phyloP scores from a whole-genome alignment of 2,329 filamentous ascomycete species.

The Blastomyces percursus region DNA sequence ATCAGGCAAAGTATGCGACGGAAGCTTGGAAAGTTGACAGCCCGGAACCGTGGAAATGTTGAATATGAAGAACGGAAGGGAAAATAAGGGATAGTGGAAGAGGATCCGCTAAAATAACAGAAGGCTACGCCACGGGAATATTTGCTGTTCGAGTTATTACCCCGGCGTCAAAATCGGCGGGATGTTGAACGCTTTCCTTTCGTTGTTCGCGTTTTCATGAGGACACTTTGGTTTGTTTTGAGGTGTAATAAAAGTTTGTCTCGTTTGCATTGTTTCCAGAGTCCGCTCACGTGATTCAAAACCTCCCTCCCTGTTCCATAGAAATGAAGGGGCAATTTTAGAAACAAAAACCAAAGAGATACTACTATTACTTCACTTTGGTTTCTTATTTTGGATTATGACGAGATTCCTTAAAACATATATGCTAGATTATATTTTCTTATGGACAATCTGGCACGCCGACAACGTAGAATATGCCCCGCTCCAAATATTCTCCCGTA shows the following conservation, averaged over 20 bases:
- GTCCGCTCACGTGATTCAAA: neutral
- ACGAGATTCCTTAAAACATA: neutral
- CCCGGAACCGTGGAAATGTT: neutral
- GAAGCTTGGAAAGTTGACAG: constrained; percentile 1
- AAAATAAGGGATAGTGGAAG: constrained; percentile 1
- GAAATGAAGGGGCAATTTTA: too few relatives aligned
- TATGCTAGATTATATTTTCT: neutral
- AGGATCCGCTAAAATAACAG: constrained; percentile 14
- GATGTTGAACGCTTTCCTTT: neutral
- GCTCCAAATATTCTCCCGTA: neutral
- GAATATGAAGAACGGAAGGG: neutral
- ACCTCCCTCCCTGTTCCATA: neutral
- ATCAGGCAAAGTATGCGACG: neutral
- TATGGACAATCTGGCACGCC: neutral
- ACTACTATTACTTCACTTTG: too few relatives aligned
- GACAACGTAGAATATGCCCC: neutral
- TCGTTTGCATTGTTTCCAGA: neutral
- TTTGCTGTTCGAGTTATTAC: constrained; percentile 2
- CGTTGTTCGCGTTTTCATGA: constrained; percentile 1
- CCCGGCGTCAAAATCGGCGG: neutral
- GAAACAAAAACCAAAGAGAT: too few relatives aligned
- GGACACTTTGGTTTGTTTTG: constrained; percentile 17
- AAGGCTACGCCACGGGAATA: neutral
- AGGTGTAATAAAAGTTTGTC: neutral
- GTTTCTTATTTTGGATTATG: neutral